Base-by-base conservation (phyloP, 805 yeast genomes). In the Torulaspora indica region DNA sequence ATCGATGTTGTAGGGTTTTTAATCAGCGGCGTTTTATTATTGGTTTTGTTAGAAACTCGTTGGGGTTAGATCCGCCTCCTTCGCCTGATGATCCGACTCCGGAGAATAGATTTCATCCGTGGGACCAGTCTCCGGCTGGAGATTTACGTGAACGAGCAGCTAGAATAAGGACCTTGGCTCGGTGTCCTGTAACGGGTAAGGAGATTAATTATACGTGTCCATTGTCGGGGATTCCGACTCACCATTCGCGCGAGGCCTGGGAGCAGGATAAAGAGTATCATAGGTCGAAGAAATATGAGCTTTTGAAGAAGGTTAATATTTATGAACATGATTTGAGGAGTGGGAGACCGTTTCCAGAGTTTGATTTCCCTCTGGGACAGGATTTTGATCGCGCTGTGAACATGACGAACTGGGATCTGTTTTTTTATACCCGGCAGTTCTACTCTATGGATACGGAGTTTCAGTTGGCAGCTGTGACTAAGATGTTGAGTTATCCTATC, bases 371-470 rank as follows among this genome's bases (percentile, higher is more conserved):
- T 5, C 80, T 78, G 3, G 75, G 72, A 12, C 95, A 85, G 65
- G 85, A 81, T 41, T 73, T 71, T 40, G 97, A 90, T 60, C 81
- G 81, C 49, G 68, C 75, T 48, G 79, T 89, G 48, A 89, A 88
- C 61, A 77, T 88, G 61, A 72, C 81, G 38, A 81, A 77, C 63
- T 93, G 98, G 98, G 98, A 93, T 66, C 73, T 93, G 8, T 91
- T 79, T 58, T 83, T 93, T 61, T 93, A 91, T 66, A 91, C 98
- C 0, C 77, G 98, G 63, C 84, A 84, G 56, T 93, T 87, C 64
- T 83, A 81, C 57, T 91, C 97, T 4, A 91, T 93, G 98, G 96
- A 93, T 66, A 85, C 96, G 4, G 96, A 90, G 66, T 91, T 87
- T 70, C 95, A 91, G 66, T 72, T 91, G 60, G 98, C 98, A 1